Percentiles rank a stretch among this genome's conserved stretches.
Evolutionary conservation across 2,329 filamentous ascomycete species (phyloP).

Genomic region (Aspergillus bombycis): DNA sequence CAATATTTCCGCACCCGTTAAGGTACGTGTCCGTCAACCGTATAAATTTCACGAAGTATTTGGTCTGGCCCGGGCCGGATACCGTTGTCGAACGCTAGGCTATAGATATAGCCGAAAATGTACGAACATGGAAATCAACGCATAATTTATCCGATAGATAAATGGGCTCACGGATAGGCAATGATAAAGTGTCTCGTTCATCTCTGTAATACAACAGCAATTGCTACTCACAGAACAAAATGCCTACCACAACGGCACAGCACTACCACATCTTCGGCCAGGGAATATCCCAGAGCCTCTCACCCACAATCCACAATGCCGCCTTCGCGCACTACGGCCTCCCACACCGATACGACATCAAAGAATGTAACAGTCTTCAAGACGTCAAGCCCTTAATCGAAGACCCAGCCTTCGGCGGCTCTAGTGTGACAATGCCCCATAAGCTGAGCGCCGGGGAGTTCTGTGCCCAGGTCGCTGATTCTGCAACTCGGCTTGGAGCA

Average conservation of each 20-base stretch:
- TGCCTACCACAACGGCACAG: not conserved
- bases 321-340: conserved; percentile 17
- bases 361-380: not conserved
- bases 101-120: not conserved
- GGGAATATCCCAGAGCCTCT: conserved; percentile 21
- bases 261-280: conserved; percentile 21
- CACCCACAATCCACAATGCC: conserved; percentile 26
- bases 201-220: too few species aligned
- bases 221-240: not conserved
- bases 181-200: not conserved
- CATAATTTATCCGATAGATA: not conserved
- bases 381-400: not conserved
- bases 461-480: not conserved
- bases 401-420: not conserved
- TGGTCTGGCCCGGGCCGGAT: too few species aligned
- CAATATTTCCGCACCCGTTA: too few species aligned
- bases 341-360: conserved; percentile 14
- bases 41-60: too few species aligned
- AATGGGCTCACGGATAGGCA: not conserved
- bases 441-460: not conserved
- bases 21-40: too few species aligned
- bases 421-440: not conserved
- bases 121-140: not conserved
- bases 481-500: not conserved
- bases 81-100: not conserved